Evolutionary conservation across 2,329 filamentous ascomycete species (phyloP), one percentile per base, ranked within the genome.

Genomic region (Aphanocladium album): DNA sequence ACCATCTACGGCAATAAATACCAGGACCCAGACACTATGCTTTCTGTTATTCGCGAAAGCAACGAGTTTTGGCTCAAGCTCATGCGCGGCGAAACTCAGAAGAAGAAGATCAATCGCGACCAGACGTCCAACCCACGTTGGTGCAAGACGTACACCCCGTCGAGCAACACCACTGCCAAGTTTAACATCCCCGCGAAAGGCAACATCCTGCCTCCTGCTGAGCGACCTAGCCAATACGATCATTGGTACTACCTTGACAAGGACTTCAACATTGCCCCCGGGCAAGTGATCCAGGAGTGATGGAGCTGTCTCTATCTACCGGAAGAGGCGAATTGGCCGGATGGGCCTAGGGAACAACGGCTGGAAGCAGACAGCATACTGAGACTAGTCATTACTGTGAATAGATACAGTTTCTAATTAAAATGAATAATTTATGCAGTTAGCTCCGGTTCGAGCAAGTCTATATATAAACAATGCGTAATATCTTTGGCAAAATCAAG

Each of bases 51-150:
- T 58, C 66, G 67, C 45, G 68, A 76, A 52, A 75, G 74, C 62
- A 74, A 78, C 62, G 67, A 63, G 1, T 74, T 69, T 58, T 78
- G 76, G 76, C 57, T 70, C 16, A 70, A 77, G 5, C 72, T 79
- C 1, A 67, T 76, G n/a, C 68, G 63, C 1, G 76, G 74, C 53
- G 68, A 70, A 33, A 73, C 72, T 7, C 66, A 75, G 57, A 69
- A 69, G 7, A 69, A 71, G 16, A 67, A 75, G 64, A 75, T 78
- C 64, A 76, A 73, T 67, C 72, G 69, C 62, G 75, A 76, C 64
- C 77, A 79, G 69, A 79, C 76, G 0, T 72, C 67, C 37, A 65
- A 67, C 47, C 67, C 70, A 3, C 62, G 62, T 9, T 68, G 67
- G 47, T 67, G 66, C 60, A 67, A 69, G 57, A 74, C 72, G 63